These are phyloP conservation scores for Moesziomyces aphidis DNA, from an alignment of 1,284 basidiomycete genomes.

Conservation along the genomic window DNA sequence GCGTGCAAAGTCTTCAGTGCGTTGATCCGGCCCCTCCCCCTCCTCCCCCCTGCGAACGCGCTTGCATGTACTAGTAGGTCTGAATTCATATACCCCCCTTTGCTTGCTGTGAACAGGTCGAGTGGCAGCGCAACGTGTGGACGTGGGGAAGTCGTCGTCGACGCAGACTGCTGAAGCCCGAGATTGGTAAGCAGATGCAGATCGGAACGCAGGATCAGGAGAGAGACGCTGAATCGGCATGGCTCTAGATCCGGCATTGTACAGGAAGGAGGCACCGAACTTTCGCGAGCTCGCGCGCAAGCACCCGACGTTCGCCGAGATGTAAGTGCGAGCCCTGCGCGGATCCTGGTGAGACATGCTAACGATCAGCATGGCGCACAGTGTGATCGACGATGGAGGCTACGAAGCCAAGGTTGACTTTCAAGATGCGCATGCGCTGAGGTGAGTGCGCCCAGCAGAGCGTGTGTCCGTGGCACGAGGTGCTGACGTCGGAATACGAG, in stretches of 20 bases:
- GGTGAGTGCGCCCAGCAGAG: background rate
- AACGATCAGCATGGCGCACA: background rate
- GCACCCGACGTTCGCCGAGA: constrained; percentile 20
- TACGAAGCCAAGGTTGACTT: constrained; percentile 46
- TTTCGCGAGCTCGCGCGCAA: constrained; percentile 24
- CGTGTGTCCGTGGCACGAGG: background rate
- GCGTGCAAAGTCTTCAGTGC: background rate
- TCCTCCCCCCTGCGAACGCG: too few relatives aligned
- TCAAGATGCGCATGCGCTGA: constrained; percentile 30
- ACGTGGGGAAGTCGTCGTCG: too few relatives aligned
- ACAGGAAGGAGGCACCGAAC: constrained; percentile 15
- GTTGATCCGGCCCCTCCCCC: background rate
- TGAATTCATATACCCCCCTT: too few relatives aligned
- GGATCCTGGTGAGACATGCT: background rate
- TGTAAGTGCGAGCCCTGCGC: constrained; percentile 9
- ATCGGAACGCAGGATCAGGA: background rate
- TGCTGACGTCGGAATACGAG: background rate
- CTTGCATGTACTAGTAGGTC: too few relatives aligned
- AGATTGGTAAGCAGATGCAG: constrained; percentile 7
- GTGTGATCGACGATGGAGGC: constrained; percentile 32
- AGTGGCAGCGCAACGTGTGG: too few relatives aligned
- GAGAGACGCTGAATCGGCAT: constrained; percentile 1
- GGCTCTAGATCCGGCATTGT: constrained; percentile 31
- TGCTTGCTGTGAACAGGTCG: too few relatives aligned
- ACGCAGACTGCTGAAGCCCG: too few relatives aligned